Evolutionary conservation across 352 stramenopile species (phyloP).

Genomic region (Blastocystis sp.): DNA sequence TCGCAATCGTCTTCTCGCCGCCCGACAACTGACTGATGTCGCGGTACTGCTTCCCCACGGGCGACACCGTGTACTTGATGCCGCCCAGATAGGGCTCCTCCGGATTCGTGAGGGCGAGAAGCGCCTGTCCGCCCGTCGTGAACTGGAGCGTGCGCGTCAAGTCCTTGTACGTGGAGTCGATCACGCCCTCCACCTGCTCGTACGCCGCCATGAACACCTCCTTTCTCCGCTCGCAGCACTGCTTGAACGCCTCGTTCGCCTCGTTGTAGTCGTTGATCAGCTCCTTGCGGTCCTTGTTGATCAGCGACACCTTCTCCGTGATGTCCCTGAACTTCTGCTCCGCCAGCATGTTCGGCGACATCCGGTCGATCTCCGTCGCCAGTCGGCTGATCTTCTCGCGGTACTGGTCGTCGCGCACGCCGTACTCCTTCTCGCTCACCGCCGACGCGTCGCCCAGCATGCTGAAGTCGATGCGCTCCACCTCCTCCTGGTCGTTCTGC

Average conservation of each 20-base stretch:
- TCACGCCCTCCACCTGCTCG: constrained; percentile 87
- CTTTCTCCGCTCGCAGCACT: constrained; percentile 71
- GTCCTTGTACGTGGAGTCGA: constrained; percentile 91
- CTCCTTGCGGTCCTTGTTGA: constrained; percentile 45
- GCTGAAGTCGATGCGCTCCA: constrained; percentile 87
- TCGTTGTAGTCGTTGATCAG: constrained; percentile 26
- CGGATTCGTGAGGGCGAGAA: constrained; percentile 91
- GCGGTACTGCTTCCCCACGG: constrained; percentile 96
- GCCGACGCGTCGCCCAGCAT: constrained; percentile 81
- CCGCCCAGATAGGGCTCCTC: constrained; percentile 94
- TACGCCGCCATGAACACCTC: constrained; percentile 89
- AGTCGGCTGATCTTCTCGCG: constrained; percentile 80
- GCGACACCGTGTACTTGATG: constrained; percentile 99
- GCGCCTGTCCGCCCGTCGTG: constrained; percentile 52
- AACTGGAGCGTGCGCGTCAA: constrained; percentile 81
- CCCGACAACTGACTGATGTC: constrained; percentile 97
- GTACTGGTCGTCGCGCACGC: constrained; percentile 13
- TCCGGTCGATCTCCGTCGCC: constrained; percentile 86
- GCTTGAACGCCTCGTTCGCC: constrained; percentile 74
- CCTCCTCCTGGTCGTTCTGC: constrained; percentile 79
- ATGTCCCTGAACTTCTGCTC: constrained; percentile 75
- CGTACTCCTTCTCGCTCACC: constrained; percentile 84
- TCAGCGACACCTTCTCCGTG: constrained; percentile 59
- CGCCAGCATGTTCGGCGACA: constrained; percentile 96
- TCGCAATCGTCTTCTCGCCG: constrained; percentile 97